A percentile compares a stretch with the other conserved stretches of the same genome.
phyloP scores from a whole-genome alignment of 208 protist genomes.

The Crithidia bombi region DNA sequence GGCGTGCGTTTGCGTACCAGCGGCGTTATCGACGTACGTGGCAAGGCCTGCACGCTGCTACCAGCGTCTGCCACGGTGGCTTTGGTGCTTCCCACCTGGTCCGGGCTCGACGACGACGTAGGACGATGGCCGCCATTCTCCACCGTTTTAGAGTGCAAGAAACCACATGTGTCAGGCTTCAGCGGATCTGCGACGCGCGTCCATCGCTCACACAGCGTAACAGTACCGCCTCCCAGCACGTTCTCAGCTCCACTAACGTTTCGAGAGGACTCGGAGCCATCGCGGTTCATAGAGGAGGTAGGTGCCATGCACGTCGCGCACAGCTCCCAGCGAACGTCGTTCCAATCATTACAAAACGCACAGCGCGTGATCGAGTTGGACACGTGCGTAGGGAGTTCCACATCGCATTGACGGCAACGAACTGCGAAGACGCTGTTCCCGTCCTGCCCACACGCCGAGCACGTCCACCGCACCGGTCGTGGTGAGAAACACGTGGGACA shows the following conservation, averaged over 20 bases:
- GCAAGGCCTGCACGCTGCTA: too few species aligned
- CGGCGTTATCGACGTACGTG: not conserved
- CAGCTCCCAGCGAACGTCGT: slow-evolving; percentile 85
- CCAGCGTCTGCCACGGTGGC: too few species aligned
- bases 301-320: slow-evolving; percentile 67
- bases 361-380: slow-evolving; percentile 59
- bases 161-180: not conserved
- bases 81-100: too few species aligned
- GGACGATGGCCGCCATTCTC: too few species aligned
- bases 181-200: not conserved
- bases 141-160: slow-evolving; percentile 10
- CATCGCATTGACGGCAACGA: slow-evolving; percentile 48
- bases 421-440: slow-evolving; percentile 53
- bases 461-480: slow-evolving; percentile 63
- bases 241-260: not conserved
- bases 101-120: too few species aligned
- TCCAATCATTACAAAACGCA: slow-evolving; percentile 46
- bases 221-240: not conserved
- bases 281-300: not conserved
- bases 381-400: slow-evolving; percentile 15
- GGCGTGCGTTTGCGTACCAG: slow-evolving; percentile 1
- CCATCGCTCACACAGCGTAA: not conserved
- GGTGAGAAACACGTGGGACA: slow-evolving; percentile 68
- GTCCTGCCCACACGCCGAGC: slow-evolving; percentile 39
- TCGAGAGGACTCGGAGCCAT: not conserved